A percentile compares a stretch with the other conserved stretches of the same genome.
phyloP scores from a whole-genome alignment of 495 filamentous ascomycete species.

The Neurospora pannonica region DNA sequence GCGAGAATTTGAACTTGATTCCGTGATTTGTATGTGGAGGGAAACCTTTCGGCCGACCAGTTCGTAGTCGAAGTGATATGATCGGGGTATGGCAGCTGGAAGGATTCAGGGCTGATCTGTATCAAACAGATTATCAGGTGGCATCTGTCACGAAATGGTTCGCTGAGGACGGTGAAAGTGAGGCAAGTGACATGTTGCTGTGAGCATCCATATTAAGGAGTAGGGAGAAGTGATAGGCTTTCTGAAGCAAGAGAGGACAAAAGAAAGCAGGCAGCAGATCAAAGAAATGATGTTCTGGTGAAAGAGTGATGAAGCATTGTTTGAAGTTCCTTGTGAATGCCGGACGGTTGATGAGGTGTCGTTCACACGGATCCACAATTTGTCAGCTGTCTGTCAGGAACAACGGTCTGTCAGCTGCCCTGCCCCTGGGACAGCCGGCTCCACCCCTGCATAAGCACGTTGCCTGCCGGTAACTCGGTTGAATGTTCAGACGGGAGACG shows the following conservation, averaged over 20 bases:
- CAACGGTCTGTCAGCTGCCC: not conserved
- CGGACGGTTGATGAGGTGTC: not conserved
- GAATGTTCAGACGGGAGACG: not conserved
- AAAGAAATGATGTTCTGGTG: not conserved
- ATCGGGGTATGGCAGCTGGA: not conserved
- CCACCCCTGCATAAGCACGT: not conserved
- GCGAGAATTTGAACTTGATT: not conserved
- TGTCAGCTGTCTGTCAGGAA: not conserved
- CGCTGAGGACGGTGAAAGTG: not conserved
- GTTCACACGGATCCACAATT: not conserved
- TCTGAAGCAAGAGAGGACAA: not conserved
- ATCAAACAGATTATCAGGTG: not conserved
- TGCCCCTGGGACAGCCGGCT: not conserved
- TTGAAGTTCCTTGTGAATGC: not conserved
- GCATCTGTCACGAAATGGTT: not conserved
- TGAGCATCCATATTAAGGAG: not conserved
- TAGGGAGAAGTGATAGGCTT: not conserved
- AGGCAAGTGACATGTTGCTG: not conserved
- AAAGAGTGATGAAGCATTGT: not conserved
- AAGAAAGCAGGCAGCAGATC: not conserved
- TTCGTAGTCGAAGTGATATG: not conserved
- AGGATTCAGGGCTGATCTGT: not conserved
- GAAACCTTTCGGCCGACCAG: not conserved
- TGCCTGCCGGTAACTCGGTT: not conserved
- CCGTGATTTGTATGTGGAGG: not conserved